A percentile compares a stretch with the other conserved stretches of the same genome.
These are phyloP conservation scores for Ophiostoma sp. DNA, from an alignment of 2,329 filamentous ascomycete species.

Conservation along the genomic window DNA sequence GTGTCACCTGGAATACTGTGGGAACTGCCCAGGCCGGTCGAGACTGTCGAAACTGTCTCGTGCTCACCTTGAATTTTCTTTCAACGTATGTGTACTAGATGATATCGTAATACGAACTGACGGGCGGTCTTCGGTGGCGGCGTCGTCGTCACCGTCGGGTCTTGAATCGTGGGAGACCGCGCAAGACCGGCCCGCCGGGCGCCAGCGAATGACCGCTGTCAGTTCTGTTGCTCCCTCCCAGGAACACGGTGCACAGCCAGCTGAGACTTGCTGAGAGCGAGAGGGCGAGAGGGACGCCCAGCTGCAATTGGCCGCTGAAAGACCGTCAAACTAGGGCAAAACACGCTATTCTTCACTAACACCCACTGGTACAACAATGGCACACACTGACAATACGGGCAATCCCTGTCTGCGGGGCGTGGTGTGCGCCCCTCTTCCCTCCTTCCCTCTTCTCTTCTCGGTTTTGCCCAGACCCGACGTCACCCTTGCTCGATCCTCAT, in stretches of 20 bases:
- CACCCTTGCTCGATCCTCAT: conserved; percentile 10
- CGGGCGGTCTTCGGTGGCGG: neutral
- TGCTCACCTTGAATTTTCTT: neutral
- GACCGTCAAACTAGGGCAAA: neutral
- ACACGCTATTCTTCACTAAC: conserved; percentile 1
- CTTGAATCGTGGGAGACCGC: neutral
- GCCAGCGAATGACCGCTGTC: neutral
- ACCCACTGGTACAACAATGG: too few relatives aligned
- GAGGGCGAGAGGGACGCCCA: neutral
- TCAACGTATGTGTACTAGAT: neutral
- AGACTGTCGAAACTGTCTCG: neutral
- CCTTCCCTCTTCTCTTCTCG: neutral
- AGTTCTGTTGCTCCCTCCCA: neutral
- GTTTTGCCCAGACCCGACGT: neutral
- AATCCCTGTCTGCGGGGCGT: conserved; percentile 13
- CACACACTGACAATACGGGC: neutral
- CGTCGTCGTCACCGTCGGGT: neutral
- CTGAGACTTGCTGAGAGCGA: neutral
- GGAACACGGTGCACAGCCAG: neutral
- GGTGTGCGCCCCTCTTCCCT: neutral
- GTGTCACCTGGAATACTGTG: neutral
- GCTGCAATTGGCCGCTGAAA: neutral
- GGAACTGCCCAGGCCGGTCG: neutral
- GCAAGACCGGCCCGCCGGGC: neutral
- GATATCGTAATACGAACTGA: neutral